Conservation (phyloP, 1,284 basidiomycete species). For the Tilletia setariae region DNA sequence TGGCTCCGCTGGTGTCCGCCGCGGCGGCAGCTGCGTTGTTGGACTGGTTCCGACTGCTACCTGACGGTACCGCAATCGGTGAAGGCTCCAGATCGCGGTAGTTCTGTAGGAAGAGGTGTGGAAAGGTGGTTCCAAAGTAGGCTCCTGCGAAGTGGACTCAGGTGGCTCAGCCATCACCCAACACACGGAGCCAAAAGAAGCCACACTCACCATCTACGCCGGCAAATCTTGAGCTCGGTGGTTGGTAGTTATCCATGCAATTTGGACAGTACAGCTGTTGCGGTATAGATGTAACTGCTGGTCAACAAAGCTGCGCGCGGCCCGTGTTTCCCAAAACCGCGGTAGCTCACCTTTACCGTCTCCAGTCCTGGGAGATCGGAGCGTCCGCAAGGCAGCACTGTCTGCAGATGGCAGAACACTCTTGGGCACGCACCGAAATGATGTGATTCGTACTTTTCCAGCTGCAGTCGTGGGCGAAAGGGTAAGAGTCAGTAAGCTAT, state of each 20-base stretch:
- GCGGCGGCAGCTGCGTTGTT: conserved; percentile 14
- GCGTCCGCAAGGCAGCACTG: conserved; percentile 90
- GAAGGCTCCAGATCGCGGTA: conserved; percentile 64
- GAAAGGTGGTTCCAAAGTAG: conserved; percentile 98
- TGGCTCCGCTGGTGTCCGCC: conserved; percentile 64
- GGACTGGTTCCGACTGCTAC: not conserved
- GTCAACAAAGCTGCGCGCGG: not conserved
- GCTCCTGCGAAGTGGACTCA: conserved; percentile 65
- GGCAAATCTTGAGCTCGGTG: conserved; percentile 90
- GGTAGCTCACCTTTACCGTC: conserved; percentile 70
- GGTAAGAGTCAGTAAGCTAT: not conserved
- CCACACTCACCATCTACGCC: conserved; percentile 79
- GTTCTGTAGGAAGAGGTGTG: conserved; percentile 94
- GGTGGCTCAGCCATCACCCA: not conserved
- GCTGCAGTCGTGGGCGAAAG: conserved; percentile 59
- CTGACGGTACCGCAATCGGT: conserved; percentile 38
- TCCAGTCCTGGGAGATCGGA: conserved; percentile 96
- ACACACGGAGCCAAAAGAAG: too few relatives aligned
- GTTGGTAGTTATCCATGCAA: conserved; percentile 94
- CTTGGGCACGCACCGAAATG: conserved; percentile 93
- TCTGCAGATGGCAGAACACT: conserved; percentile 84
- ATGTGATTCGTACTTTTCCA: conserved; percentile 89
- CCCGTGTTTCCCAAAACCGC: too few relatives aligned
- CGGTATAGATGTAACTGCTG: not conserved
- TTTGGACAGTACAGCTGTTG: conserved; percentile 83